phyloP scores from a whole-genome alignment of 495 filamentous ascomycete genomes.

The Neurospora africana region DNA sequence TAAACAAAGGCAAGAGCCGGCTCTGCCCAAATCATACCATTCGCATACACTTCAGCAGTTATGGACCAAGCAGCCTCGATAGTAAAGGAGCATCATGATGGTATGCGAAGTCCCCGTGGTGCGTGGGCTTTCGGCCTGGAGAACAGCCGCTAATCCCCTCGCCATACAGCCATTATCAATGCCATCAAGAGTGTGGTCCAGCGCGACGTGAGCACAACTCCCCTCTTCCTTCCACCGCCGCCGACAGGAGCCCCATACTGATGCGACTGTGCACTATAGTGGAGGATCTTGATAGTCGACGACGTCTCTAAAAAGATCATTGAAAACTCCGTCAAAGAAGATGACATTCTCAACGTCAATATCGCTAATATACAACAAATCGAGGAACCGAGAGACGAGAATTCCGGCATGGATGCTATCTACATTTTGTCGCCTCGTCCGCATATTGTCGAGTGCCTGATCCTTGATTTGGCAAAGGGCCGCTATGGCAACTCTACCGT shows the following conservation, averaged over 20 bases:
- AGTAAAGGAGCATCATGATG: slow-evolving; percentile 26
- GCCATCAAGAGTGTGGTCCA: slow-evolving; percentile 44
- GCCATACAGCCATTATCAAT: slow-evolving; percentile 31
- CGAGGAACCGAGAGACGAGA: slow-evolving; percentile 67
- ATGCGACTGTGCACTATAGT: slow-evolving; percentile 41
- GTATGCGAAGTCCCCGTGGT: slow-evolving; percentile 9
- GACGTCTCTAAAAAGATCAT: slow-evolving; percentile 67
- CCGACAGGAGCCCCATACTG: slow-evolving; percentile 2
- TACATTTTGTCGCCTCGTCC: slow-evolving; percentile 79
- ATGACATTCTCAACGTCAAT: slow-evolving; percentile 90
- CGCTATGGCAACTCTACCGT: slow-evolving; percentile 65
- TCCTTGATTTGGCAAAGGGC: slow-evolving; percentile 78
- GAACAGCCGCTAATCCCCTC: background rate
- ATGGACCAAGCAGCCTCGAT: slow-evolving; percentile 25
- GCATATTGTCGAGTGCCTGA: slow-evolving; percentile 82
- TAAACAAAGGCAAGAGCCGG: slow-evolving; percentile 3
- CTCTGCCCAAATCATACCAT: slow-evolving; percentile 2
- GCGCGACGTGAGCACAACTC: slow-evolving; percentile 38
- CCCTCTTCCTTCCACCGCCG: background rate
- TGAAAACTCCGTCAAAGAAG: slow-evolving; percentile 79
- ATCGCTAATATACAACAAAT: slow-evolving; percentile 91
- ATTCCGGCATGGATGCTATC: slow-evolving; percentile 83
- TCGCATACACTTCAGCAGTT: background rate
- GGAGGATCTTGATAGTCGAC: slow-evolving; percentile 92
- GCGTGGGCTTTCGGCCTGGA: background rate